A percentile compares a stretch with the other conserved stretches of the same genome.
These are phyloP conservation scores for Lichenothelia convexa DNA, from an alignment of 495 filamentous ascomycete species.

Conservation along the genomic window DNA sequence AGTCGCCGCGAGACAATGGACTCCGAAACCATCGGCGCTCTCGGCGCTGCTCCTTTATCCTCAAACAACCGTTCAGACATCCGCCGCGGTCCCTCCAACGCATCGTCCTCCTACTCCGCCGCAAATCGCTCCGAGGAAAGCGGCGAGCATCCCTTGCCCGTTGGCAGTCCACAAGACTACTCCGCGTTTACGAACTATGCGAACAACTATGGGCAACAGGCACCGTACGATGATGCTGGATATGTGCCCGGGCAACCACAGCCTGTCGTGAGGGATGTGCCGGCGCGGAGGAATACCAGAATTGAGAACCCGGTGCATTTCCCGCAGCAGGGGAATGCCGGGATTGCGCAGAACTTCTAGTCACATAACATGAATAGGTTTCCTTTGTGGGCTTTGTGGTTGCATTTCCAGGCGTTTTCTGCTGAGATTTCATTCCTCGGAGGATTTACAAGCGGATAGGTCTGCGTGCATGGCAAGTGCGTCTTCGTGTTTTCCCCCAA, in stretches of 20 bases:
- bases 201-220: conserved; percentile 34
- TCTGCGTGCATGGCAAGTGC: no score
- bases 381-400: no score
- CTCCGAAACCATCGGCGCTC: conserved; percentile 38
- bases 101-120: conserved; percentile 85
- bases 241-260: conserved; percentile 34
- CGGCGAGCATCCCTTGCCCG: conserved; percentile 43
- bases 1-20: conserved; percentile 38
- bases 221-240: conserved; percentile 34
- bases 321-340: conserved; percentile 75
- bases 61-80: conserved; percentile 50
- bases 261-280: conserved; percentile 87
- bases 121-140: conserved; percentile 70
- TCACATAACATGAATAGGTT: no score
- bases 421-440: no score
- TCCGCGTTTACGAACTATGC: conserved; percentile 37
- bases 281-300: conserved; percentile 75
- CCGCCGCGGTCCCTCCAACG: conserved; percentile 83
- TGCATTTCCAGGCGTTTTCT: no score
- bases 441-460: no score
- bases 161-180: conserved; percentile 27
- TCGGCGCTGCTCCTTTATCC: conserved; percentile 50
- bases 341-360: conserved; percentile 97
- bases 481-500: no score
- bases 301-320: conserved; percentile 79